phyloP scores from a whole-genome alignment of 140 eudicot genomes.

The Bidens hawaiensis region DNA sequence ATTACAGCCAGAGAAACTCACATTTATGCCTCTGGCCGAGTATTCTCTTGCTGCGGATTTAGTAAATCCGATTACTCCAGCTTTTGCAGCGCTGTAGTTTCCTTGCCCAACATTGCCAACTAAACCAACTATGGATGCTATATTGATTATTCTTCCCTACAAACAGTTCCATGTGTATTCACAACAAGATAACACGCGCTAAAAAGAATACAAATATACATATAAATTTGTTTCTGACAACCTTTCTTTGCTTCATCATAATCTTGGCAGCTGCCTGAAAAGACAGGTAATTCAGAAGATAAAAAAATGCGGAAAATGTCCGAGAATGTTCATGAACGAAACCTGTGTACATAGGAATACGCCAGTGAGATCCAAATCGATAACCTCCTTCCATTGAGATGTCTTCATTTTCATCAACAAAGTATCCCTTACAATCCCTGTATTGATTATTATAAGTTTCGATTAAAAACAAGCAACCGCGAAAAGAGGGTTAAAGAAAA shows the following conservation, averaged over 20 bases:
- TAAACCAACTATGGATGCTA: constrained; percentile 82
- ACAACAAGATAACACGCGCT: neutral
- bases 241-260: constrained; percentile 62
- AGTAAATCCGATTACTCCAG: constrained; percentile 88
- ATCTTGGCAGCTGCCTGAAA: constrained; percentile 61
- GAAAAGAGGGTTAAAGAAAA: neutral
- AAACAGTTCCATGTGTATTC: neutral
- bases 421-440: constrained; percentile 57
- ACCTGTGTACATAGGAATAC: constrained; percentile 67
- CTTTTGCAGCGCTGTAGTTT: constrained; percentile 96
- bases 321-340: constrained; percentile 1
- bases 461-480: neutral
- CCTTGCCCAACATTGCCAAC: constrained; percentile 91
- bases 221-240: neutral
- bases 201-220: neutral
- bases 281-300: constrained; percentile 1
- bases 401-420: constrained; percentile 53
- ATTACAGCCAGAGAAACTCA: constrained; percentile 26
- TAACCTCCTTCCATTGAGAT: constrained; percentile 68
- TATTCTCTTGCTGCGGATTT: constrained; percentile 92
- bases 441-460: neutral
- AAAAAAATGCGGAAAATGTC: neutral
- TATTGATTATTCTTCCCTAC: constrained; percentile 91
- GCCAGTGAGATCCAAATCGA: constrained; percentile 65
- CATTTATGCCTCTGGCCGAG: constrained; percentile 74